Percentiles rank a stretch among this genome's conserved stretches.
These are phyloP conservation scores for Suhomyces kunorum DNA, from an alignment of 1,139 yeast genomes.

Conservation along the genomic window DNA sequence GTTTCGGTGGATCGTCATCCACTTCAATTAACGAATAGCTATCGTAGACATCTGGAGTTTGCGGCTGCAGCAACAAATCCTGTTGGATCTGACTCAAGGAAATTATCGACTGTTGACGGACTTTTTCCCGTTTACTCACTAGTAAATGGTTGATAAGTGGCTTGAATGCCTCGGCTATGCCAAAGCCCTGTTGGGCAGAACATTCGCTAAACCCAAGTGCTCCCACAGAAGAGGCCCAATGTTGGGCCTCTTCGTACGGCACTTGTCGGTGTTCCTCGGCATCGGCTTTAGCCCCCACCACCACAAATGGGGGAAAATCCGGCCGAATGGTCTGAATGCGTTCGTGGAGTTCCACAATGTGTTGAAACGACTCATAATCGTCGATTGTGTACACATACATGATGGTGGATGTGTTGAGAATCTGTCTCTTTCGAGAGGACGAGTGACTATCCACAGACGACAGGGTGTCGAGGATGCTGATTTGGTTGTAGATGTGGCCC, in stretches of 20 bases:
- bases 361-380: conserved; percentile 29
- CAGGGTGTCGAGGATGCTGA: conserved; percentile 32
- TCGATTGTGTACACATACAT: conserved; percentile 36
- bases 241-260: conserved; percentile 30
- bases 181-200: conserved; percentile 25
- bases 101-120: conserved; percentile 10
- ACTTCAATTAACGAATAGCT: conserved; percentile 1
- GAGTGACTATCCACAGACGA: conserved; percentile 29
- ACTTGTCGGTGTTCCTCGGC: conserved; percentile 29
- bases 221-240: conserved; percentile 28
- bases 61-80: conserved; percentile 3
- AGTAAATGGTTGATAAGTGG: conserved; percentile 24
- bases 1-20: background rate
- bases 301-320: conserved; percentile 31
- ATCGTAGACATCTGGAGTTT: conserved; percentile 5
- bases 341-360: conserved; percentile 30
- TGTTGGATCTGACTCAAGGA: conserved; percentile 8
- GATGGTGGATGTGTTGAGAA: conserved; percentile 33
- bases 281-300: conserved; percentile 40
- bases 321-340: conserved; percentile 22
- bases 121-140: conserved; percentile 6
- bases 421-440: conserved; percentile 29
- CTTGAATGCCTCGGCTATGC: conserved; percentile 31
- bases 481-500: conserved; percentile 23
- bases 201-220: conserved; percentile 36